phyloP scores from a whole-genome alignment of 768 basidiomycete genomes.

The Boletus sp. region DNA sequence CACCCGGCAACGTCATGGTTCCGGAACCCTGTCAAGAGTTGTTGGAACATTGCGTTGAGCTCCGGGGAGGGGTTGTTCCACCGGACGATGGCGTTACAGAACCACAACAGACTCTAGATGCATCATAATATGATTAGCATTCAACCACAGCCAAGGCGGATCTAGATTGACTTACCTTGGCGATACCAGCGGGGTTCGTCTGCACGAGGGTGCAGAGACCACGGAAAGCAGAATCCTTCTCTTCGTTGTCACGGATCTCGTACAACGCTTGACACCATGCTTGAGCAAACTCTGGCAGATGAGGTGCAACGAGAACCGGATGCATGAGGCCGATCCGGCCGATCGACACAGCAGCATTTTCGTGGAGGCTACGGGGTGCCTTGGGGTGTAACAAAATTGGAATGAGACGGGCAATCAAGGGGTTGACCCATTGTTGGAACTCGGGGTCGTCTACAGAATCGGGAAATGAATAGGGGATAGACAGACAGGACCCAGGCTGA shows the following conservation, averaged over 20 bases:
- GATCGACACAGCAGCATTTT: slow-evolving; percentile 98
- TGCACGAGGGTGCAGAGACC: slow-evolving; percentile 96
- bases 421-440: slow-evolving; percentile 90
- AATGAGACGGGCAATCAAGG: slow-evolving; percentile 83
- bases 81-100: slow-evolving; percentile 96
- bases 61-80: slow-evolving; percentile 93
- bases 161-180: slow-evolving; percentile 59
- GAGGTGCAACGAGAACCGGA: slow-evolving; percentile 83
- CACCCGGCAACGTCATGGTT: slow-evolving; percentile 83
- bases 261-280: slow-evolving; percentile 97
- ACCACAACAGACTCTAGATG: slow-evolving; percentile 85
- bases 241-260: slow-evolving; percentile 98
- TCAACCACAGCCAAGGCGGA: neutral
- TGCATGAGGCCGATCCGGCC: slow-evolving; percentile 95
- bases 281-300: slow-evolving; percentile 86
- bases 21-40: slow-evolving; percentile 87
- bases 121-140: slow-evolving; percentile 1
- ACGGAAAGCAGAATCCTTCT: slow-evolving; percentile 98
- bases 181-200: slow-evolving; percentile 89
- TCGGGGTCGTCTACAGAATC: slow-evolving; percentile 64
- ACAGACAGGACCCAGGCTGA: neutral
- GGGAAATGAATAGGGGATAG: slow-evolving; percentile 4
- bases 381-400: slow-evolving; percentile 92
- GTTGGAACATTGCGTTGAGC: slow-evolving; percentile 91
- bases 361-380: slow-evolving; percentile 89